Conservation (phyloP, 2,329 filamentous ascomycete species). For the Lachnellula arida region DNA sequence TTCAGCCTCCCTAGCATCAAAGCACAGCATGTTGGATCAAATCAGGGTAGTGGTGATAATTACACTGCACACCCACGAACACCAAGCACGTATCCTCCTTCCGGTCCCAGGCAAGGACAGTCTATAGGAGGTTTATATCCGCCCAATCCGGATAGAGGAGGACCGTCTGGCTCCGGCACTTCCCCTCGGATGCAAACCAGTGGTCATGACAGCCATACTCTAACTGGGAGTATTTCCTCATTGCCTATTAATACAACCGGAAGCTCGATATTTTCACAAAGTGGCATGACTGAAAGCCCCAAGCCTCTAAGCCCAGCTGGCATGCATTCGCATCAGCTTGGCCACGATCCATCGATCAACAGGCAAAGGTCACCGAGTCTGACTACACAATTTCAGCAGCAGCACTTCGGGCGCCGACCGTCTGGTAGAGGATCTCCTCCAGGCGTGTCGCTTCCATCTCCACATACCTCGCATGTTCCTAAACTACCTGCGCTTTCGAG, state of each 20-base stretch:
- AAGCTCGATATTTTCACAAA: conserved; percentile 60
- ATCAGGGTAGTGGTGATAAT: conserved; percentile 29
- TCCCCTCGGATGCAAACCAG: conserved; percentile 44
- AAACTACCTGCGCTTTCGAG: conserved; percentile 32
- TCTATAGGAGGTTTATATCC: conserved; percentile 55
- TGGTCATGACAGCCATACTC: conserved; percentile 39
- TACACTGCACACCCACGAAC: conserved; percentile 58
- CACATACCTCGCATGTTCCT: conserved; percentile 25
- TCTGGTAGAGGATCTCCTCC: conserved; percentile 48
- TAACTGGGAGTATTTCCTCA: conserved; percentile 47
- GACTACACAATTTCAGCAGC: conserved; percentile 60
- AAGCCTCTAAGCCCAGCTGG: conserved; percentile 68
- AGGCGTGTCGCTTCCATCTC: conserved; percentile 29
- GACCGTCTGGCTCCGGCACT: conserved; percentile 46
- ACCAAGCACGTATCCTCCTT: conserved; percentile 72
- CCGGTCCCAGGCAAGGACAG: conserved; percentile 48
- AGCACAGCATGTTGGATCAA: conserved; percentile 59
- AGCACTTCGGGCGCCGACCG: conserved; percentile 54
- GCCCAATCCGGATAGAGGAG: conserved; percentile 52
- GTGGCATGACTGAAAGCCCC: conserved; percentile 76
- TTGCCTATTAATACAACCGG: conserved; percentile 41
- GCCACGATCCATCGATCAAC: conserved; percentile 48
- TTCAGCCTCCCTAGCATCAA: conserved; percentile 73
- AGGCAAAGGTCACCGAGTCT: conserved; percentile 63
- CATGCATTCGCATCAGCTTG: conserved; percentile 44